These are phyloP conservation scores for Boletus fagicola DNA, from an alignment of 768 basidiomycete genomes.

Conservation along the genomic window DNA sequence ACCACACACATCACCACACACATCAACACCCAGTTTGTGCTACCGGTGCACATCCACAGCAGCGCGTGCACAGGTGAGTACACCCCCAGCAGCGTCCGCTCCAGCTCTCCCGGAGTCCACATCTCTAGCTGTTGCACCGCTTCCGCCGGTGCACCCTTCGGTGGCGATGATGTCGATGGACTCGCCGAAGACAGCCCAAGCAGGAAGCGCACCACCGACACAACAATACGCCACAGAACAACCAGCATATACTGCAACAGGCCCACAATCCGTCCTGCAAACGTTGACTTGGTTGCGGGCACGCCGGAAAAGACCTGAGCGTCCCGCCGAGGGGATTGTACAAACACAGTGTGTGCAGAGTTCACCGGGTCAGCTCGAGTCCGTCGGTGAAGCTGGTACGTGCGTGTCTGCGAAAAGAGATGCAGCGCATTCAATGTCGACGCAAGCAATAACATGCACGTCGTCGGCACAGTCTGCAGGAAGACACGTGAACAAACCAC, in stretches of 20 bases:
- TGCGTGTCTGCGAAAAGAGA: conserved; percentile 65
- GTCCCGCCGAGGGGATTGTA: conserved; percentile 42
- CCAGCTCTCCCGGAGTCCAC: conserved; percentile 74
- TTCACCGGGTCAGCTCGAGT: conserved; percentile 54
- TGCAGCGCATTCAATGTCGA: conserved; percentile 62
- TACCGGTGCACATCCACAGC: conserved; percentile 67
- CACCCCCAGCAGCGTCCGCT: conserved; percentile 64
- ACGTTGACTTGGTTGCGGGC: conserved; percentile 44
- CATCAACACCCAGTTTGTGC: conserved; percentile 77
- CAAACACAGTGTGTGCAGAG: conserved; percentile 68
- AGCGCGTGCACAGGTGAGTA: conserved; percentile 79
- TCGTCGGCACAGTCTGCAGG: conserved; percentile 61
- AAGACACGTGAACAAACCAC: conserved; percentile 10
- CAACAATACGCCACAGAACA: conserved; percentile 49
- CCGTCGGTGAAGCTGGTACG: conserved; percentile 66
- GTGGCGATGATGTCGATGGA: conserved; percentile 34
- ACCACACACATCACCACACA: conserved; percentile 64
- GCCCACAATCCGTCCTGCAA: conserved; percentile 38
- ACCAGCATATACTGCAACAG: conserved; percentile 36
- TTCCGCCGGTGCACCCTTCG: conserved; percentile 39
- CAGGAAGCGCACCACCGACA: conserved; percentile 63
- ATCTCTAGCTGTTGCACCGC: conserved; percentile 75
- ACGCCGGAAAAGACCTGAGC: conserved; percentile 24
- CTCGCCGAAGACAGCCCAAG: conserved; percentile 55
- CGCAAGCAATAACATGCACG: conserved; percentile 50